Conservation (phyloP, 2,329 filamentous ascomycete genomes). For the Sclerotinia glacialis region DNA sequence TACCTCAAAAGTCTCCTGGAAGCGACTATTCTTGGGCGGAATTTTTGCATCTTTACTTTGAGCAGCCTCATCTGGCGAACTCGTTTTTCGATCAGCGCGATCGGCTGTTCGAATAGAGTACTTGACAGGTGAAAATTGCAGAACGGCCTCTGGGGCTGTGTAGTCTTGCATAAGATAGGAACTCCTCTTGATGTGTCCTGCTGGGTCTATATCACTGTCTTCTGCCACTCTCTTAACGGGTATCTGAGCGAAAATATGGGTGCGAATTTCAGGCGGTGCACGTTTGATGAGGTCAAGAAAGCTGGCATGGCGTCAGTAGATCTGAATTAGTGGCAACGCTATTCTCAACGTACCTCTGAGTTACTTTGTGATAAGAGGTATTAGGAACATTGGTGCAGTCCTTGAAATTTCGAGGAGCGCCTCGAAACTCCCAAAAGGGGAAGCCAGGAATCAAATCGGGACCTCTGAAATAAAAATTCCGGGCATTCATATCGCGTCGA, state of each 20-base stretch:
- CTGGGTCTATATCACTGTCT: neutral
- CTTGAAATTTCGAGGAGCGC: neutral
- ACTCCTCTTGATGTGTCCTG: neutral
- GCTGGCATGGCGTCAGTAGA: neutral
- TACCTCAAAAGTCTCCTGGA: neutral
- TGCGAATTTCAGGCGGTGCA: neutral
- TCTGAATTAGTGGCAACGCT: no score
- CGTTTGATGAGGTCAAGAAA: neutral
- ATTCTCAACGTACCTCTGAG: neutral
- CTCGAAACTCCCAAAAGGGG: neutral
- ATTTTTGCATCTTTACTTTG: neutral
- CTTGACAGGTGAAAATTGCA: neutral
- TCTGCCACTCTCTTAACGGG: neutral
- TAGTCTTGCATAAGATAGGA: neutral
- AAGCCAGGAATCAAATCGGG: conserved; percentile 4
- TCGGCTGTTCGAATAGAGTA: neutral
- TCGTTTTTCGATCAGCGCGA: neutral
- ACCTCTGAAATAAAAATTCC: neutral
- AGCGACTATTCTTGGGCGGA: neutral
- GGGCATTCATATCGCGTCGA: neutral
- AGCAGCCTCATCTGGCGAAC: neutral
- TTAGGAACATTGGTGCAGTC: neutral
- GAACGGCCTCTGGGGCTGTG: neutral
- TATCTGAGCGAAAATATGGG: neutral
- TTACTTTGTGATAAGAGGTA: neutral